These are phyloP conservation scores for Thuidium tamariscinum DNA, from an alignment of 225 moss, liverwort and hornwort species.

Conservation along the genomic window DNA sequence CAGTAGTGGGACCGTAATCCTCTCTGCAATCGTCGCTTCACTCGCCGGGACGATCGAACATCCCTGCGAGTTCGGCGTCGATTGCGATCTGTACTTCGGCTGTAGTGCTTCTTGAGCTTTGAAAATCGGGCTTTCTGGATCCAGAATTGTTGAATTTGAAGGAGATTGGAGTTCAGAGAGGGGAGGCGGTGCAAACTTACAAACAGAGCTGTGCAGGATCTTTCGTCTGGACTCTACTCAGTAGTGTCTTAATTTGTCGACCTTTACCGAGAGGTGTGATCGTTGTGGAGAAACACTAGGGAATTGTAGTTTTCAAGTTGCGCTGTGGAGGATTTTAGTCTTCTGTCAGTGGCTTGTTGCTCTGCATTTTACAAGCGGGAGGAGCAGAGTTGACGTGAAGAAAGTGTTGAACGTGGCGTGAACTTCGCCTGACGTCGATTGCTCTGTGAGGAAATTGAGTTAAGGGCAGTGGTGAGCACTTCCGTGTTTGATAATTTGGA, in stretches of 20 bases:
- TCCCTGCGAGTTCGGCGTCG: neutral
- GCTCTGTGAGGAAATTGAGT: neutral
- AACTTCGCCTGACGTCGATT: neutral
- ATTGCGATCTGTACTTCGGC: neutral
- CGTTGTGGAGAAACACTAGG: neutral
- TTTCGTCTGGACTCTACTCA: neutral
- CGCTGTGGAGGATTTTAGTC: neutral
- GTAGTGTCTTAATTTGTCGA: neutral
- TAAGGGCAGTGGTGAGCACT: neutral
- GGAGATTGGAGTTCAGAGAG: neutral
- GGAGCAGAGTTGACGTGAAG: neutral
- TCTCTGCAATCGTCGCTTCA: neutral
- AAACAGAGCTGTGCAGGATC: neutral
- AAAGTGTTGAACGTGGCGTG: neutral
- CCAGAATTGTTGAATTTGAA: neutral
- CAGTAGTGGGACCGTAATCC: neutral
- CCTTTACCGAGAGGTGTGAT: neutral
- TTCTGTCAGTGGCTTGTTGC: neutral
- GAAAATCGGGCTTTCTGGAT: neutral
- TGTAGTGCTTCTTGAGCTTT: neutral
- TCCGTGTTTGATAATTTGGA: neutral
- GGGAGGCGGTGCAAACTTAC: neutral
- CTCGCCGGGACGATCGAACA: neutral
- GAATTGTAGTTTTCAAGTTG: neutral
- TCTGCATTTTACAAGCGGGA: neutral